phyloP scores from a whole-genome alignment of 306 rosid species.

The Prinsepia uniflora region DNA sequence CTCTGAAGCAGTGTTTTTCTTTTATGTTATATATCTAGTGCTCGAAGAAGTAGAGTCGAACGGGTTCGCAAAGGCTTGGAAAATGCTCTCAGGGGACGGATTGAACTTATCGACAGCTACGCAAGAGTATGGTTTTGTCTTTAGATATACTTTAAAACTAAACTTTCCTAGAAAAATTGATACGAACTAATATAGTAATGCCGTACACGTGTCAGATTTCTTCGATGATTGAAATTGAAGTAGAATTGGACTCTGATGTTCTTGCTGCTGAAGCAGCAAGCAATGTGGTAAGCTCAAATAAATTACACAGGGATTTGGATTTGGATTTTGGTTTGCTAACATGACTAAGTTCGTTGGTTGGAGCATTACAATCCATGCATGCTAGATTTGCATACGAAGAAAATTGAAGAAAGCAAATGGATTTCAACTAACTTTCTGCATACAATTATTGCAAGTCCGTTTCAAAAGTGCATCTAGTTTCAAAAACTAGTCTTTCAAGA shows the following conservation, averaged over 20 bases:
- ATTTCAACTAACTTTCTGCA: too few relatives aligned
- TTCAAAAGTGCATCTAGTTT: too few relatives aligned
- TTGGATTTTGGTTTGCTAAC: not conserved
- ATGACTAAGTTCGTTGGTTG: too few relatives aligned
- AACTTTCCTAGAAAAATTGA: not conserved
- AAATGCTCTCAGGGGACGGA: constrained; percentile 67
- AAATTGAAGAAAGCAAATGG: too few relatives aligned
- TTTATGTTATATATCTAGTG: constrained; percentile 37
- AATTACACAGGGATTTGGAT: constrained; percentile 6
- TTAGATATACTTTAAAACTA: constrained; percentile 12
- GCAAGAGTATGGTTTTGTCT: constrained; percentile 58
- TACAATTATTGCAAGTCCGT: too few relatives aligned
- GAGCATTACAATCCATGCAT: too few relatives aligned
- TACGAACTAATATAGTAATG: constrained; percentile 24
- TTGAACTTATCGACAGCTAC: constrained; percentile 87
- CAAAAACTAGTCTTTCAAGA: too few relatives aligned
- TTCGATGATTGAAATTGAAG: constrained; percentile 94
- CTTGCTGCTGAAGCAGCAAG: constrained; percentile 85
- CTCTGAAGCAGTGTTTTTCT: constrained; percentile 14
- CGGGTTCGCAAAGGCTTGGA: constrained; percentile 80
- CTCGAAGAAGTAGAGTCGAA: constrained; percentile 70
- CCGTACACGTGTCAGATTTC: constrained; percentile 53
- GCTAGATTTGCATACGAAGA: too few relatives aligned
- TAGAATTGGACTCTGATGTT: constrained; percentile 89
- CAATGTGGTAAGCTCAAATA: constrained; percentile 51